Evolutionary conservation across 2,329 filamentous ascomycete species (phyloP).

Genomic region (Verticillium dahliae): DNA sequence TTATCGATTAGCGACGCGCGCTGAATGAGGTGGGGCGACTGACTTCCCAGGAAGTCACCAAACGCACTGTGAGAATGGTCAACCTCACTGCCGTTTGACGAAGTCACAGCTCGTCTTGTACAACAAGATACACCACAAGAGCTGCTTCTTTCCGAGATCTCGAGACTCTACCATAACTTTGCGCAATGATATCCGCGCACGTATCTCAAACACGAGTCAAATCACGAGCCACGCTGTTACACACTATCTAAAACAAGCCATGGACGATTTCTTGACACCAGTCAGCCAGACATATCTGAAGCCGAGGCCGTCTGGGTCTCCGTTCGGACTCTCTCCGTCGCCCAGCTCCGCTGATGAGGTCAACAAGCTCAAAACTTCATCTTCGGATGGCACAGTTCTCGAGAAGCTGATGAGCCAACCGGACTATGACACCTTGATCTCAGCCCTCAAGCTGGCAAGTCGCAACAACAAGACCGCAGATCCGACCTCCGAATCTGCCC

Average conservation of each 20-base stretch:
- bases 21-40: background rate
- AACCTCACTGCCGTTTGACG: background rate
- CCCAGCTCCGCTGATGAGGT: constrained; percentile 7
- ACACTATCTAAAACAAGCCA: constrained; percentile 17
- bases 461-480: constrained; percentile 41
- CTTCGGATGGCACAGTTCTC: constrained; percentile 20
- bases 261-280: constrained; percentile 51
- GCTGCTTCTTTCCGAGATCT: background rate
- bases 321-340: constrained; percentile 25
- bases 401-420: constrained; percentile 56
- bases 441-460: constrained; percentile 45
- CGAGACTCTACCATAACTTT: background rate
- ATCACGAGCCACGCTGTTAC: background rate
- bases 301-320: constrained; percentile 22
- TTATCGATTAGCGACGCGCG: background rate
- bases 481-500: constrained; percentile 62
- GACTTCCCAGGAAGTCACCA: background rate
- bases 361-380: background rate
- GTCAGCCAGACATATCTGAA: constrained; percentile 46
- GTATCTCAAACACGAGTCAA: background rate
- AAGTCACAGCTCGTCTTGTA: background rate
- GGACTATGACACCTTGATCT: constrained; percentile 47
- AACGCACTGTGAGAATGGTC: background rate
- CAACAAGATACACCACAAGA: background rate
- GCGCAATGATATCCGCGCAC: background rate